Evolutionary conservation across 2,329 filamentous ascomycete species (phyloP).

Genomic region (Claviceps cyperi): DNA sequence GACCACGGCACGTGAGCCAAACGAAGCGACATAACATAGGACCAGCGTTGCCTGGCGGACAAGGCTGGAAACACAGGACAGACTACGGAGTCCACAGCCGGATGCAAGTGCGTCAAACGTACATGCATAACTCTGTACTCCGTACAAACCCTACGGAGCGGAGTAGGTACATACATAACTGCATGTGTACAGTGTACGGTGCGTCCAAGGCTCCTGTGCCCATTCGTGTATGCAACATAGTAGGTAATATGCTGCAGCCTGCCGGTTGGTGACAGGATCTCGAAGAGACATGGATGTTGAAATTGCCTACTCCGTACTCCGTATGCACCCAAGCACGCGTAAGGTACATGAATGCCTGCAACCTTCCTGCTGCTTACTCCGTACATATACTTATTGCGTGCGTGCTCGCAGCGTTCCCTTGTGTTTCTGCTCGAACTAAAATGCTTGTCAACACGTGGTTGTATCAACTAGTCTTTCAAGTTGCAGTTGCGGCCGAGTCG

Average conservation of each 20-base stretch:
- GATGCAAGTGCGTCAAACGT: too few species aligned
- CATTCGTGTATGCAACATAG: not conserved
- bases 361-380: not conserved
- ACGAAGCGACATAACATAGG: too few species aligned
- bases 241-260: too few species aligned
- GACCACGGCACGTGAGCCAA: not conserved
- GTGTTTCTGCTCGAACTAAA: not conserved
- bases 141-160: too few species aligned
- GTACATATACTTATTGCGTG: not conserved
- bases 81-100: too few species aligned
- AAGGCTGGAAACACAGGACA: not conserved
- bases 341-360: too few species aligned
- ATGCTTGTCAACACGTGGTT: not conserved
- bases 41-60: not conserved
- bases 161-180: not conserved
- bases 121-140: too few species aligned
- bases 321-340: too few species aligned
- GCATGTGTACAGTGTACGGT: too few species aligned
- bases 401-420: not conserved
- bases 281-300: not conserved
- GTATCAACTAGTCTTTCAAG: not conserved
- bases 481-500: conserved; percentile 2
- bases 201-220: not conserved
- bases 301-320: not conserved
- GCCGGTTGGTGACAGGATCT: not conserved